Percentiles rank a stretch among this genome's conserved stretches.
These are phyloP conservation scores for Kodamaea fukazawae DNA, from an alignment of 805 yeast species.

Conservation along the genomic window DNA sequence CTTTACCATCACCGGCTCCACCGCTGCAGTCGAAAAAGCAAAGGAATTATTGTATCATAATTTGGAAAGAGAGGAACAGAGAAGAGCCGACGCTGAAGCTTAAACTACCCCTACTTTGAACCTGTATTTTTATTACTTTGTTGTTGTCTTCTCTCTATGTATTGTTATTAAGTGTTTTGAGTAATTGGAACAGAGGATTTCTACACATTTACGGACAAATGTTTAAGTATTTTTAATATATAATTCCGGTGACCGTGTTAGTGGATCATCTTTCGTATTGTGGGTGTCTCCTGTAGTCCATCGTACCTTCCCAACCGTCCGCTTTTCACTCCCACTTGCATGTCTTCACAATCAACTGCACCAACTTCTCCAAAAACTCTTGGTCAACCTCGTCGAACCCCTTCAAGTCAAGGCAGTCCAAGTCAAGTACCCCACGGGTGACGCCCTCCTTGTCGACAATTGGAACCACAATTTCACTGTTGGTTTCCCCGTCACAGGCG, in stretches of 20 bases:
- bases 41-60: conserved; percentile 55
- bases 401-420: conserved; percentile 64
- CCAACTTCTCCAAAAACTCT: conserved; percentile 57
- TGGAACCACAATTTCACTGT: conserved; percentile 92
- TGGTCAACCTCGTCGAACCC: conserved; percentile 72
- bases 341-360: conserved; percentile 40
- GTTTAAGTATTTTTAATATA: too few relatives aligned
- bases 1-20: conserved; percentile 67
- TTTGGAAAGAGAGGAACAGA: conserved; percentile 55
- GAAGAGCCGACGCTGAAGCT: conserved; percentile 24
- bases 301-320: too few relatives aligned
- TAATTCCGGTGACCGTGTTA: too few relatives aligned
- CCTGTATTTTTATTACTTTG: conserved; percentile 1
- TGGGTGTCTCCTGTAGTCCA: too few relatives aligned
- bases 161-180: conserved; percentile 3
- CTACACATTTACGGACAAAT: too few relatives aligned
- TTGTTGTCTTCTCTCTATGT: conserved; percentile 5
- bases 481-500: conserved; percentile 95
- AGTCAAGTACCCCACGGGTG: conserved; percentile 76
- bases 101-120: background rate
- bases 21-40: conserved; percentile 56
- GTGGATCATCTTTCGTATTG: too few relatives aligned
- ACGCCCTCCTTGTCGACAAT: conserved; percentile 30
- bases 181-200: background rate
- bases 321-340: conserved; percentile 8